Conservation (phyloP, 331 rosid genomes). For the Arachis monticola region DNA sequence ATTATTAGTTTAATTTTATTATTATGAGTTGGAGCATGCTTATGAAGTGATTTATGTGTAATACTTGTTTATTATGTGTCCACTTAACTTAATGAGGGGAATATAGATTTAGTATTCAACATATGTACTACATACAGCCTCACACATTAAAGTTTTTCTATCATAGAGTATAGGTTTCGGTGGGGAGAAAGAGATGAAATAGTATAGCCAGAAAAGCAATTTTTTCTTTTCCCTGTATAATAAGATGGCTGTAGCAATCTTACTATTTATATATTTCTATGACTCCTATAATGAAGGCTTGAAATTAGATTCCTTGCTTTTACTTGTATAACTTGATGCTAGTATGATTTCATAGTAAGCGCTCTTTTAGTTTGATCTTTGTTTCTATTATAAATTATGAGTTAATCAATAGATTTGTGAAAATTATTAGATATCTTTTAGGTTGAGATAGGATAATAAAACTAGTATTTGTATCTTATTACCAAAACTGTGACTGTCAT, state of each 20-base stretch:
- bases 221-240: neutral
- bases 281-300: neutral
- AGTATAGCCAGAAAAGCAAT: neutral
- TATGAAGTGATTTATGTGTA: slow-evolving; percentile 18
- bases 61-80: slow-evolving; percentile 1
- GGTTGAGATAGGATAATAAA: slow-evolving; percentile 7
- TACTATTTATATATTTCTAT: neutral
- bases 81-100: slow-evolving; percentile 4
- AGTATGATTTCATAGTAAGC: slow-evolving; percentile 20
- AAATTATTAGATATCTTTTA: slow-evolving; percentile 14
- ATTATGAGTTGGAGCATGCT: neutral
- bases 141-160: neutral
- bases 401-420: slow-evolving; percentile 10
- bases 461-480: slow-evolving; percentile 13
- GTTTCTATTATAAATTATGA: slow-evolving; percentile 10
- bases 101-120: slow-evolving; percentile 9
- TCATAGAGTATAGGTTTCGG: neutral
- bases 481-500: neutral
- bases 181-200: neutral
- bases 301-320: slow-evolving; percentile 27
- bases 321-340: slow-evolving; percentile 17
- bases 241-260: neutral
- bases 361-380: neutral
- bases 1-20: slow-evolving; percentile 19
- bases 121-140: slow-evolving; percentile 12